phyloP scores from a whole-genome alignment of 805 yeast species.

The Candida coquimbonensis region DNA sequence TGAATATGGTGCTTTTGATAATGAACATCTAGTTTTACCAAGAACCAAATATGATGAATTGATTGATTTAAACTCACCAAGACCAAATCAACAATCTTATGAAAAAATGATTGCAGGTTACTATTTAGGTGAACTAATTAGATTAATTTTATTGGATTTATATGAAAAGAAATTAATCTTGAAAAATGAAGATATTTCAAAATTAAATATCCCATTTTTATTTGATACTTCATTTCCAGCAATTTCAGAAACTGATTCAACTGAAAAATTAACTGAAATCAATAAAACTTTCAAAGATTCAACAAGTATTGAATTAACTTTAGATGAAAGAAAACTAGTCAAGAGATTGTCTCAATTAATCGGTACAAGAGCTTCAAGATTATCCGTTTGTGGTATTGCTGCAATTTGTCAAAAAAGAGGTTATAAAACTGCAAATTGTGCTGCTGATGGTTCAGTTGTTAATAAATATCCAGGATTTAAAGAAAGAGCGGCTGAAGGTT shows the following conservation, averaged over 20 bases:
- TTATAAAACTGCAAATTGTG: constrained; percentile 73
- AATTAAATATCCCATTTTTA: constrained; percentile 55
- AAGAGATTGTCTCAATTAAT: constrained; percentile 79
- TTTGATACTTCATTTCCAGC: constrained; percentile 91
- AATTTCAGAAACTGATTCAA: constrained; percentile 81
- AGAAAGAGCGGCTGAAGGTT: constrained; percentile 80
- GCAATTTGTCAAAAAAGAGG: constrained; percentile 87
- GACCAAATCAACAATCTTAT: constrained; percentile 93
- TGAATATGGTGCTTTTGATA: constrained; percentile 97
- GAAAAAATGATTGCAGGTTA: constrained; percentile 98
- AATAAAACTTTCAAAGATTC: constrained; percentile 53
- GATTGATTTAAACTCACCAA: constrained; percentile 82
- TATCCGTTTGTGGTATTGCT: constrained; percentile 91
- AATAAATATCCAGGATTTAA: constrained; percentile 90
- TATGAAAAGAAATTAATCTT: constrained; percentile 60
- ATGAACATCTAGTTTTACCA: constrained; percentile 77
- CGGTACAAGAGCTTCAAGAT: constrained; percentile 89
- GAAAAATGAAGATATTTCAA: constrained; percentile 57
- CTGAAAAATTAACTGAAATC: constrained; percentile 72
- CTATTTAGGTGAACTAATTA: constrained; percentile 86
- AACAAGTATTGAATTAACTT: constrained; percentile 60
- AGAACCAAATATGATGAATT: constrained; percentile 80
- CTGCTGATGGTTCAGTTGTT: constrained; percentile 95
- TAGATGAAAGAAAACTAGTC: constrained; percentile 73
- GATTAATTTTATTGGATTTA: constrained; percentile 73